A percentile compares a stretch with the other conserved stretches of the same genome.
phyloP scores from a whole-genome alignment of 306 rosid genomes.

The Morella rubra region DNA sequence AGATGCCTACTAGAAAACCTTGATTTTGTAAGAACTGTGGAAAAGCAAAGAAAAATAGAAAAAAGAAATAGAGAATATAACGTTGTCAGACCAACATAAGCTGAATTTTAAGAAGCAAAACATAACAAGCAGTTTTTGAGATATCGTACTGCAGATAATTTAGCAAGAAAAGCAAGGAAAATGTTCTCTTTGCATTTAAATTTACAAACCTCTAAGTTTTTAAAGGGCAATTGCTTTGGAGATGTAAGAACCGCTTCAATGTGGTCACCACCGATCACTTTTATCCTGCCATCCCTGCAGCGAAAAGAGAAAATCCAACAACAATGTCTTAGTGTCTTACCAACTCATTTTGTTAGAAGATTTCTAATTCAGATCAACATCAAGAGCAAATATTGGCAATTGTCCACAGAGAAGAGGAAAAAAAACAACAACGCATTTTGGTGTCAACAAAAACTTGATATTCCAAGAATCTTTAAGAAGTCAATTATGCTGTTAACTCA shows the following conservation, averaged over 20 bases:
- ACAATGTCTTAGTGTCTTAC: not conserved
- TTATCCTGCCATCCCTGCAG: slow-evolving; percentile 90
- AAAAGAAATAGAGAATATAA: slow-evolving; percentile 5
- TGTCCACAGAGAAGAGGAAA: not conserved
- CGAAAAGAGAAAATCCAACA: slow-evolving; percentile 20
- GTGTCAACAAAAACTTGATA: not conserved
- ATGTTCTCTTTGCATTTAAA: slow-evolving; percentile 3
- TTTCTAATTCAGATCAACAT: not conserved
- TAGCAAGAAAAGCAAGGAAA: no score
- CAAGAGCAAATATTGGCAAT: not conserved
- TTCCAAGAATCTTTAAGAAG: not conserved
- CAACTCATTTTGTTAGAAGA: not conserved
- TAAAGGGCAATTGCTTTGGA: slow-evolving; percentile 57
- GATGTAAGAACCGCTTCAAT: slow-evolving; percentile 75
- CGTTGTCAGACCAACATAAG: not conserved
- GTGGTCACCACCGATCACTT: slow-evolving; percentile 75
- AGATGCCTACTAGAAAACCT: slow-evolving; percentile 77
- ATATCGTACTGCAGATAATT: not conserved
- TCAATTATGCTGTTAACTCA: slow-evolving; percentile 36
- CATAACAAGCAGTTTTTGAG: not conserved
- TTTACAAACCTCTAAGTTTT: slow-evolving; percentile 69
- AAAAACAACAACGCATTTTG: not conserved
- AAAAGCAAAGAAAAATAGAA: slow-evolving; percentile 11
- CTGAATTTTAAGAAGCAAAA: not conserved
- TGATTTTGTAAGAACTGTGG: slow-evolving; percentile 83